These are phyloP conservation scores for Alternaria ethzedia DNA, from an alignment of 2,329 filamentous ascomycete genomes.

Conservation along the genomic window DNA sequence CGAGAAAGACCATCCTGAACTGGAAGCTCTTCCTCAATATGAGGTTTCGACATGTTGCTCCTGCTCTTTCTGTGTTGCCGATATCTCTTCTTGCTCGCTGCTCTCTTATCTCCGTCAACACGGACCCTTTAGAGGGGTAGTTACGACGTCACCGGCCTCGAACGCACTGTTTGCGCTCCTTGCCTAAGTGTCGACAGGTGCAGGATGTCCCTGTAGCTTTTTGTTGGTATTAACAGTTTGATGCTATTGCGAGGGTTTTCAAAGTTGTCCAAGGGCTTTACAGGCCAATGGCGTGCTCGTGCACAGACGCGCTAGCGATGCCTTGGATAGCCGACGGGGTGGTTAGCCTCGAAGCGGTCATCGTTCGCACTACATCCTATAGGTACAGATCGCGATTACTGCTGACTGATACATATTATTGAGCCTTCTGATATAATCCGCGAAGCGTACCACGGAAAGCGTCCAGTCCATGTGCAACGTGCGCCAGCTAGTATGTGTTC, in stretches of 20 bases:
- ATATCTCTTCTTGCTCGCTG: neutral
- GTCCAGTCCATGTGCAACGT: neutral
- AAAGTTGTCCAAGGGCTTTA: neutral
- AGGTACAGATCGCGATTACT: neutral
- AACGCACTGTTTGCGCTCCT: neutral
- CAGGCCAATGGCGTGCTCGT: constrained; percentile 30
- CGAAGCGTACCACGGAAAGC: neutral
- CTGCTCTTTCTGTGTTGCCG: constrained; percentile 1
- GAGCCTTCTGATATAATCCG: neutral
- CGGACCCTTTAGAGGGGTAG: constrained; percentile 14
- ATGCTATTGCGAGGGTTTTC: constrained; percentile 1
- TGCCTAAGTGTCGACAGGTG: neutral
- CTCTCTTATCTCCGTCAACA: constrained; percentile 16
- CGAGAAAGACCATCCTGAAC: constrained; percentile 45
- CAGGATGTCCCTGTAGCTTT: neutral
- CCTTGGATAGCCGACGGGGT: constrained; percentile 19
- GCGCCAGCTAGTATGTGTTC: neutral
- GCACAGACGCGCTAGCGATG: constrained; percentile 23
- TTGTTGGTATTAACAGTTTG: neutral
- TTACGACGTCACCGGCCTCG: constrained; percentile 1
- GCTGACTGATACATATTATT: neutral
- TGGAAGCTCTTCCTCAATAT: constrained; percentile 49
- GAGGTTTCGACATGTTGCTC: constrained; percentile 34
- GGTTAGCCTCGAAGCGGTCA: constrained; percentile 16
- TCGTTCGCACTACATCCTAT: constrained; percentile 9